Base-by-base conservation (phyloP, 352 stramenopile genomes). In the Phytophthora megakarya region DNA sequence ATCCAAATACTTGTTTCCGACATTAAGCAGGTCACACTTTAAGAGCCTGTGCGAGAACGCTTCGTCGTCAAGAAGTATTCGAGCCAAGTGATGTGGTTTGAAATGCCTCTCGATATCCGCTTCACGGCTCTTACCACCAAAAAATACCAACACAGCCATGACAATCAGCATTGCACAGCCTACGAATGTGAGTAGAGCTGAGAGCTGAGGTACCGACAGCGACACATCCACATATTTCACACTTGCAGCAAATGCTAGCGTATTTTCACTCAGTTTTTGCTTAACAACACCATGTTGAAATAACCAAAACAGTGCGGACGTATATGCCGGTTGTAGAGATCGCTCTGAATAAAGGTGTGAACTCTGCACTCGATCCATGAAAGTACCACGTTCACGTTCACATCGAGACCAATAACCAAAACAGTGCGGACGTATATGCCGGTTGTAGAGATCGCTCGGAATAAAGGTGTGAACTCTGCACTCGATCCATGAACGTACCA, bases 381-480 rank as follows among this genome's bases (percentile, higher is more conserved):
- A 79, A 2, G 50, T 40, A 4, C 74, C 73, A 42, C 78, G 76
- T 50, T 86, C 76, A 7, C 66, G 56, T 59, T 88, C 76, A 56
- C n/a, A n/a, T n/a, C n/a, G n/a, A n/a, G n/a, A n/a, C n/a, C n/a
- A 88, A 75, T 16, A 88, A 42, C 76, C 76, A 88, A 62, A 88
- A 84, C 9, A 84, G 28, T 9, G 72, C 74, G 1, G 79, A 73
- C 45, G 67, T 65, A 37, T 81, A 84, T 4, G 79, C 76, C n/a
- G 79, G 76, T 13, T 73, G 66, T 5, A 86, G 43, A 32, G 79
- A 75, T 22, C 59, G 44, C n/a, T 86, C 79, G 0, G 79, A 86
- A 49, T 78, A 88, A 39, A 84, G 25, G 15, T 78, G 79, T 6
- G 58, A 67, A n/a, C 55, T 67, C 48, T 81, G 66, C 5, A 88